phyloP scores from a whole-genome alignment of 2,329 filamentous ascomycete species.

The Trichoderma sp. region DNA sequence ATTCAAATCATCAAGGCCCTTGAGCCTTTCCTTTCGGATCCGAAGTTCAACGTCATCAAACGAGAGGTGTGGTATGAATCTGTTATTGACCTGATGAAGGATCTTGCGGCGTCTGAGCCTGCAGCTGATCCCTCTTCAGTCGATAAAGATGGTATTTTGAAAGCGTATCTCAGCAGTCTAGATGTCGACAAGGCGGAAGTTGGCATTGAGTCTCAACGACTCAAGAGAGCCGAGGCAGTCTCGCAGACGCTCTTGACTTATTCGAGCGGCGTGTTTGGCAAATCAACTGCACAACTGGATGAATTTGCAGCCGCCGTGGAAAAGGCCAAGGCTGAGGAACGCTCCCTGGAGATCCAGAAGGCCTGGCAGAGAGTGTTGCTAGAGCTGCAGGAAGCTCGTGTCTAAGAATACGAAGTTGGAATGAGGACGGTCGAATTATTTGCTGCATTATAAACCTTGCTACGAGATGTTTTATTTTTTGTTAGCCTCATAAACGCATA shows the following conservation, averaged over 20 bases:
- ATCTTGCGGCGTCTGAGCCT: slow-evolving; percentile 39
- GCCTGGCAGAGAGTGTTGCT: slow-evolving; percentile 45
- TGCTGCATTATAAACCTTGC: slow-evolving; percentile 8
- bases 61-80: slow-evolving; percentile 58
- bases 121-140: slow-evolving; percentile 32
- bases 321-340: slow-evolving; percentile 46
- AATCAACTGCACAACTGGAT: slow-evolving; percentile 32
- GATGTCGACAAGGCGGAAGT: slow-evolving; percentile 51
- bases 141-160: slow-evolving; percentile 32
- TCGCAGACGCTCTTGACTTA: slow-evolving; percentile 48
- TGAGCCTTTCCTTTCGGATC: slow-evolving; percentile 45
- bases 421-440: not conserved
- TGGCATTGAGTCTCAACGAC: slow-evolving; percentile 57
- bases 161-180: slow-evolving; percentile 52
- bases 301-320: slow-evolving; percentile 42
- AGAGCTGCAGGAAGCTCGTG: slow-evolving; percentile 35
- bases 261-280: slow-evolving; percentile 49
- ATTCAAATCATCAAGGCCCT: slow-evolving; percentile 46
- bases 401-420: not conserved
- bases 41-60: slow-evolving; percentile 49
- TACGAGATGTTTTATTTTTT: slow-evolving; percentile 11
- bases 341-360: slow-evolving; percentile 52
- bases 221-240: slow-evolving; percentile 52
- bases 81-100: slow-evolving; percentile 52
- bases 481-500: not conserved